Conservation (phyloP, 2,329 filamentous ascomycete species). For the Verticillium klebahnii region DNA sequence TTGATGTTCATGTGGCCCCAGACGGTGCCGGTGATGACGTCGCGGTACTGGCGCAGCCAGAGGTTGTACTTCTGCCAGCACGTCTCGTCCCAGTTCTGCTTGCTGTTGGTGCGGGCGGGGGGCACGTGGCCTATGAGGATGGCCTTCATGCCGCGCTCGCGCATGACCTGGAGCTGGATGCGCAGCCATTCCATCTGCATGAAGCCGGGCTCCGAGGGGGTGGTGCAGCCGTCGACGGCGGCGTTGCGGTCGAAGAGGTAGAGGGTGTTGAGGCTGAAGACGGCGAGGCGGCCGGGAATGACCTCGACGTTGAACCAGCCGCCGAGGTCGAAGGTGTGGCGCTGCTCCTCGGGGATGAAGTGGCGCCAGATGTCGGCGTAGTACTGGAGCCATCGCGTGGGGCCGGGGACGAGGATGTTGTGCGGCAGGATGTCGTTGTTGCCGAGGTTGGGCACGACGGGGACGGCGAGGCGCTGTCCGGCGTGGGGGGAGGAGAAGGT, state of each 20-base stretch:
- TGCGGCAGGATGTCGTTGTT: slow-evolving; percentile 98
- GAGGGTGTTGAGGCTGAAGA: slow-evolving; percentile 93
- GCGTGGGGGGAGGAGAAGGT: slow-evolving; percentile 57
- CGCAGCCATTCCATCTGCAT: slow-evolving; percentile 96
- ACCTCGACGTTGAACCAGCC: slow-evolving; percentile 96
- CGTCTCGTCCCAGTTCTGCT: slow-evolving; percentile 89
- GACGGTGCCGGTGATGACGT: slow-evolving; percentile 73
- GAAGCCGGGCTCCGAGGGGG: slow-evolving; percentile 78
- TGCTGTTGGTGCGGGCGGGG: slow-evolving; percentile 78
- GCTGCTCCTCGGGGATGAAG: slow-evolving; percentile 90
- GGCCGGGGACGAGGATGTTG: slow-evolving; percentile 83
- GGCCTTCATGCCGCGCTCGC: slow-evolving; percentile 83
- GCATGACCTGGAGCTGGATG: slow-evolving; percentile 78
- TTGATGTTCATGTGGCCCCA: slow-evolving; percentile 99
- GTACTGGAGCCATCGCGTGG: slow-evolving; percentile 77
- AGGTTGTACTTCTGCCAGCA: slow-evolving; percentile 98
- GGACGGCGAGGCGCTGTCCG: slow-evolving; percentile 61
- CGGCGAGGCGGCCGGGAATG: slow-evolving; percentile 76
- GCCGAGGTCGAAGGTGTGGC: slow-evolving; percentile 84
- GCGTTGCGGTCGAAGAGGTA: slow-evolving; percentile 94
- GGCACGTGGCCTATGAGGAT: slow-evolving; percentile 94
- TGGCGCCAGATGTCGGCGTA: slow-evolving; percentile 76
- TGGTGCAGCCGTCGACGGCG: slow-evolving; percentile 84
- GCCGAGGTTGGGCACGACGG: slow-evolving; percentile 84
- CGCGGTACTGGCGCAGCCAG: slow-evolving; percentile 86